These are phyloP conservation scores for Citrus medica DNA, from an alignment of 345 rosid genomes.

Conservation along the genomic window DNA sequence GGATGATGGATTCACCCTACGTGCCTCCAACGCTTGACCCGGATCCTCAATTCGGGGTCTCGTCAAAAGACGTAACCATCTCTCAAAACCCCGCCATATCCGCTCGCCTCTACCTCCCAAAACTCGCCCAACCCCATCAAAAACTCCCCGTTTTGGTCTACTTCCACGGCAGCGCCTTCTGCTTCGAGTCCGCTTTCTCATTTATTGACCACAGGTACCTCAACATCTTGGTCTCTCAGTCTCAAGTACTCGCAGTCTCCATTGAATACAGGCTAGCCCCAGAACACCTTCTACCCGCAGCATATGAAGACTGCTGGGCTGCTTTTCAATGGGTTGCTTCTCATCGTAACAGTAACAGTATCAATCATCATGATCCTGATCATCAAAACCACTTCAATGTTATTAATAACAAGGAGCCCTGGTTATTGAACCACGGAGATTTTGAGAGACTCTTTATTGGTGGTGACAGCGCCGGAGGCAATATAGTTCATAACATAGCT, in stretches of 20 bases:
- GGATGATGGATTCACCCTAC: constrained; percentile 7
- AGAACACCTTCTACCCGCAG: constrained; percentile 29
- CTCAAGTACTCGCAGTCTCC: constrained; percentile 26
- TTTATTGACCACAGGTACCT: constrained; percentile 14
- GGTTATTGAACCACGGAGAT: constrained; percentile 19
- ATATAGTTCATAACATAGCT: constrained; percentile 19
- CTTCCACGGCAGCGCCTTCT: constrained; percentile 34
- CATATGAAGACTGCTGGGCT: constrained; percentile 36
- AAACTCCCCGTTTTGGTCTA: constrained; percentile 32
- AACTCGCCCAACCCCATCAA: neutral
- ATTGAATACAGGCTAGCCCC: constrained; percentile 44
- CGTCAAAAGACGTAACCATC: constrained; percentile 33
- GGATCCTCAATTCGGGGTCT: constrained; percentile 22
- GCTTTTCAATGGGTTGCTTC: constrained; percentile 35
- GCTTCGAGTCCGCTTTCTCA: constrained; percentile 30
- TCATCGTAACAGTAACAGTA: neutral
- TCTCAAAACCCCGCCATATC: constrained; percentile 19
- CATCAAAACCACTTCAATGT: neutral
- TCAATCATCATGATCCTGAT: neutral
- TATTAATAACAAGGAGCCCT: neutral
- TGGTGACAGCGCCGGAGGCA: constrained; percentile 35
- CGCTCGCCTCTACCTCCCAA: constrained; percentile 34
- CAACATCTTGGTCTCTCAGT: constrained; percentile 19
- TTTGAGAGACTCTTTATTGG: constrained; percentile 17
- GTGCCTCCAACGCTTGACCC: constrained; percentile 22